Conservation (phyloP, 2,329 filamentous ascomycete genomes). For the Myriosclerotinia curreyana region DNA sequence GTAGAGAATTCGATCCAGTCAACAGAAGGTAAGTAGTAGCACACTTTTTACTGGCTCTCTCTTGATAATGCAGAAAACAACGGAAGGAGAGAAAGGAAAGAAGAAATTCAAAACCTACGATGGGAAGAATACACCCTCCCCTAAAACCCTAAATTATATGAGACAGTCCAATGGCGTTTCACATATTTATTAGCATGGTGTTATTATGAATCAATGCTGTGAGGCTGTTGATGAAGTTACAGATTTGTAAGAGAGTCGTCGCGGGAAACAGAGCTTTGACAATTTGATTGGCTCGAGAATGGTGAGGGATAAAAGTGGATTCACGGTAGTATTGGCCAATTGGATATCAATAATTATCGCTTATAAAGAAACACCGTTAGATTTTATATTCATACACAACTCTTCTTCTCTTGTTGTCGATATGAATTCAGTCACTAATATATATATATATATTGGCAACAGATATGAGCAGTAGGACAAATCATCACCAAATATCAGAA, state of each 20-base stretch:
- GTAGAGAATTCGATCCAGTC: slow-evolving; percentile 1
- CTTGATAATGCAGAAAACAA: not conserved
- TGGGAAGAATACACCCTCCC: not conserved
- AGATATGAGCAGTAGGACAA: no score
- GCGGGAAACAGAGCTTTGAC: slow-evolving; percentile 17
- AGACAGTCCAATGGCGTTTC: slow-evolving; percentile 15
- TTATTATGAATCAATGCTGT: not conserved
- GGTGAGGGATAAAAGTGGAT: not conserved
- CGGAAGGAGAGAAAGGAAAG: not conserved
- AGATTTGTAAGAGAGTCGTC: slow-evolving; percentile 22
- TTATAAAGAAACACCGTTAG: not conserved
- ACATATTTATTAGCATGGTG: slow-evolving; percentile 7
- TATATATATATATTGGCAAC: not conserved
- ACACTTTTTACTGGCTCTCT: not conserved
- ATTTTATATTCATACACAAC: not conserved
- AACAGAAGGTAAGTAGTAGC: slow-evolving; percentile 12
- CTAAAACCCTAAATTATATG: slow-evolving; percentile 1
- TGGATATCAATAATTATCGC: not conserved
- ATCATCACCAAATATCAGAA: no score
- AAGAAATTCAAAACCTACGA: slow-evolving; percentile 7
- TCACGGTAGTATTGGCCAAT: not conserved
- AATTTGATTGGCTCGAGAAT: not conserved
- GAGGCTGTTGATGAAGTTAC: slow-evolving; percentile 15
- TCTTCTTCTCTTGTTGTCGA: not conserved
- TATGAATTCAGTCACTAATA: not conserved